Evolutionary conservation across 2,329 filamentous ascomycete species (phyloP).

Genomic region (Pyricularia pennisetigena): DNA sequence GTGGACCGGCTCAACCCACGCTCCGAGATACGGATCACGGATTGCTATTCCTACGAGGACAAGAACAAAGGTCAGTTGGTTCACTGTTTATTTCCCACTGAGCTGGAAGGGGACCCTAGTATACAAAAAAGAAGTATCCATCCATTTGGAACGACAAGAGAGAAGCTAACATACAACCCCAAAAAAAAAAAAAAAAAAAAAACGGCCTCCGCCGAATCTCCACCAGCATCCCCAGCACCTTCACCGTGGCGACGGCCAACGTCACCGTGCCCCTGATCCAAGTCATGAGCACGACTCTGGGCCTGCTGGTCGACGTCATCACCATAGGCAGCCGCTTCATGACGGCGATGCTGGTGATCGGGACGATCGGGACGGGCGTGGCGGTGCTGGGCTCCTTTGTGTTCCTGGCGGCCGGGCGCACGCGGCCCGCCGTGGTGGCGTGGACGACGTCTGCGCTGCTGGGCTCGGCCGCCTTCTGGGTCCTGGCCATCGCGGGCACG

Average conservation of each 20-base stretch:
- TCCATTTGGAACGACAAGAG: too few species aligned
- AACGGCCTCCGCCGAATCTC: conserved; percentile 14
- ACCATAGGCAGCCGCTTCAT: conserved; percentile 10
- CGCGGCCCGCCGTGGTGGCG: conserved; percentile 8
- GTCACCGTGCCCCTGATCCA: conserved; percentile 13
- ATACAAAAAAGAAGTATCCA: too few species aligned
- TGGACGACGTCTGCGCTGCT: conserved; percentile 9
- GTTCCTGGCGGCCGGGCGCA: conserved; percentile 9
- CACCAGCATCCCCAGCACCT: conserved; percentile 12
- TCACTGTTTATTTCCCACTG: background rate
- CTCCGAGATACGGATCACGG: conserved; percentile 7
- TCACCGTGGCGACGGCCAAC: conserved; percentile 12
- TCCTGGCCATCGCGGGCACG: conserved; percentile 10
- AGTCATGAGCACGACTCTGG: conserved; percentile 9
- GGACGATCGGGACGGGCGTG: conserved; percentile 8
- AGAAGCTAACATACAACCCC: too few species aligned
- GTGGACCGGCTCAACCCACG: conserved; percentile 6
- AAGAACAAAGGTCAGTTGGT: background rate
- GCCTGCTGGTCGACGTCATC: conserved; percentile 10
- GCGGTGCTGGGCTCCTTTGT: conserved; percentile 10
- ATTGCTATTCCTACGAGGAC: conserved; percentile 5
- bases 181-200: conserved; percentile 1
- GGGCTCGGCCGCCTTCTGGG: conserved; percentile 5
- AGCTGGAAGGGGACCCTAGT: too few species aligned
- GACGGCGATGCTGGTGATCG: conserved; percentile 12